These are phyloP conservation scores for Millerozyma acaciae DNA, from an alignment of 805 yeast genomes.

Conservation along the genomic window DNA sequence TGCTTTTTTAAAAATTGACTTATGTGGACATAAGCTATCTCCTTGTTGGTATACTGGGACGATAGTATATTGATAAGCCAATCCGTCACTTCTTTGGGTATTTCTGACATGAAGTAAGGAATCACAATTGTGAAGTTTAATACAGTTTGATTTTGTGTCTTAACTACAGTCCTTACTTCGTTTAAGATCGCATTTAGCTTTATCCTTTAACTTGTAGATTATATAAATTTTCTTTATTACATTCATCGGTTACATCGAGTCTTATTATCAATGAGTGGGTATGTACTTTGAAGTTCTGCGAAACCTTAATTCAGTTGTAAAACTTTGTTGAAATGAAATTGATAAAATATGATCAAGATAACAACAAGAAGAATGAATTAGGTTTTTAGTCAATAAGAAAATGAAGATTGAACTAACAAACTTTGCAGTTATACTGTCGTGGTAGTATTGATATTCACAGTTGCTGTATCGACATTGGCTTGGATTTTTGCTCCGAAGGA, in stretches of 20 bases:
- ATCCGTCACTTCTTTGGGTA: constrained; percentile 30
- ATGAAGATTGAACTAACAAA: constrained; percentile 14
- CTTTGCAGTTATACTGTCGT: constrained; percentile 63
- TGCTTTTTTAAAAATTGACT: constrained; percentile 49
- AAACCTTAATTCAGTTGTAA: no score
- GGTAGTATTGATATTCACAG: constrained; percentile 56
- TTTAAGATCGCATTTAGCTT: no score
- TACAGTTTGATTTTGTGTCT: no score
- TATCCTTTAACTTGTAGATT: no score
- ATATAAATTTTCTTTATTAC: no score
- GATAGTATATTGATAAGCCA: constrained; percentile 41
- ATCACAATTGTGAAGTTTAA: no score
- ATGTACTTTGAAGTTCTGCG: no score
- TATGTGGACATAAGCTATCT: constrained; percentile 59
- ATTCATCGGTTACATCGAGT: no score
- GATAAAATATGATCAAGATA: not conserved
- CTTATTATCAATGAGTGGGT: constrained; percentile 56
- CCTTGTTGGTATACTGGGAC: constrained; percentile 57
- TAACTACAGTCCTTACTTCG: no score
- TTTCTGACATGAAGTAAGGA: constrained; percentile 14
- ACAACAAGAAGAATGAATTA: not conserved
- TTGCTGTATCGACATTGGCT: constrained; percentile 56
- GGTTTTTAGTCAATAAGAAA: no score
- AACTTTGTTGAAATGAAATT: no score
- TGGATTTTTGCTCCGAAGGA: constrained; percentile 87